A percentile compares a stretch with the other conserved stretches of the same genome.
phyloP scores from a whole-genome alignment of 176 grass and related monocot genomes.

The Thalia dealbata region DNA sequence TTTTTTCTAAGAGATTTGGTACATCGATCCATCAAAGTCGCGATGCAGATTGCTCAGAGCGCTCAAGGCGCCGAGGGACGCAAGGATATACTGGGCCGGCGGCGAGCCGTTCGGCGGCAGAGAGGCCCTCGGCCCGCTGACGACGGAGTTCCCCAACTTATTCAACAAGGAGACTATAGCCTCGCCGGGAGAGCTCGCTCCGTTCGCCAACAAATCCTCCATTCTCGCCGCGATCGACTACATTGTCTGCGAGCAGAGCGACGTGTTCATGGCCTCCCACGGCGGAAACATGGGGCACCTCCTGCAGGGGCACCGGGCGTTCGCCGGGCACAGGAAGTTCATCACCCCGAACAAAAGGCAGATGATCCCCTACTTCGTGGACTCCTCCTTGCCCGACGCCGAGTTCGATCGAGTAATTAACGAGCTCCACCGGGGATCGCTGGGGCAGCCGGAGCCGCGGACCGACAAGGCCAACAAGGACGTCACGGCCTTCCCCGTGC shows the following conservation, averaged over 20 bases:
- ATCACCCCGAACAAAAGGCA: constrained; percentile 37
- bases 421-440: constrained; percentile 22
- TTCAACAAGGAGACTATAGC: constrained; percentile 28
- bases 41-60: constrained; percentile 33
- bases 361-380: constrained; percentile 26
- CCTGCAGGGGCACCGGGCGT: constrained; percentile 32
- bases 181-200: constrained; percentile 17
- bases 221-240: constrained; percentile 37
- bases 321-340: constrained; percentile 37
- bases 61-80: constrained; percentile 22
- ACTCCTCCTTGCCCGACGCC: constrained; percentile 12
- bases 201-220: constrained; percentile 29
- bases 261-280: constrained; percentile 43
- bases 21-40: neutral
- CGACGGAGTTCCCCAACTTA: constrained; percentile 27
- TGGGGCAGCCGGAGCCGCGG: constrained; percentile 32
- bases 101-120: constrained; percentile 30
- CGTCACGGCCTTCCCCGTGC: constrained; percentile 37
- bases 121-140: constrained; percentile 20
- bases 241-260: constrained; percentile 45
- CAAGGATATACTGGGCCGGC: constrained; percentile 43
- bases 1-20: neutral
- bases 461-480: constrained; percentile 22
- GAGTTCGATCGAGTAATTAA: constrained; percentile 31
- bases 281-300: constrained; percentile 50